phyloP scores from a whole-genome alignment of 768 basidiomycete species.

The Infundibulicybe gibba region DNA sequence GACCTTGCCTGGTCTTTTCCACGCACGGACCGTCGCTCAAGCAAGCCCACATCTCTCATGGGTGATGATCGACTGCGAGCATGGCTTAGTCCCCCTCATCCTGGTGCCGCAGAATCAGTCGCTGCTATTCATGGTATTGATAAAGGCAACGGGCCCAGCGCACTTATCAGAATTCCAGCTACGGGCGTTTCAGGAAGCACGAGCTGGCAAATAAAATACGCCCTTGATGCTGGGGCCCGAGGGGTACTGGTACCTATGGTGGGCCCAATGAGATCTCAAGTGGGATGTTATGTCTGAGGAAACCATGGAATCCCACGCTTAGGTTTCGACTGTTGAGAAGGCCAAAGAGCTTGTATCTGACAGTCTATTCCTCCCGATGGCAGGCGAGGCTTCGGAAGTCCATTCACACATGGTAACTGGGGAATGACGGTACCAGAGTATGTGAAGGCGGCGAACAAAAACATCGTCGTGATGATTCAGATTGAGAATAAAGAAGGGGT shows the following conservation, averaged over 20 bases:
- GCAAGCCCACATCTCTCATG: slow-evolving; percentile 56
- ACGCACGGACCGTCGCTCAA: slow-evolving; percentile 55
- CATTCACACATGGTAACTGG: slow-evolving; percentile 60
- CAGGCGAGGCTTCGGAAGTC: slow-evolving; percentile 61
- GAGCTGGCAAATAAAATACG: slow-evolving; percentile 71
- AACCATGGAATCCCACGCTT: not conserved
- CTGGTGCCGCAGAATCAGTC: slow-evolving; percentile 53
- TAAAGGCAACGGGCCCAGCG: slow-evolving; percentile 41
- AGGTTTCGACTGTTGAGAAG: slow-evolving; percentile 57
- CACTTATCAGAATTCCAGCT: slow-evolving; percentile 60
- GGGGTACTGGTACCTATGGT: slow-evolving; percentile 72
- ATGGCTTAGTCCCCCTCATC: slow-evolving; percentile 54
- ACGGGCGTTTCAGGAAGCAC: slow-evolving; percentile 54
- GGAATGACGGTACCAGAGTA: slow-evolving; percentile 49
- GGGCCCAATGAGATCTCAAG: slow-evolving; percentile 3
- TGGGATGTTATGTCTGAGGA: too few relatives aligned
- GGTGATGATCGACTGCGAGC: slow-evolving; percentile 68
- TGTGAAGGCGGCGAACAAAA: slow-evolving; percentile 49
- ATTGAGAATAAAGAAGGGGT: slow-evolving; percentile 59
- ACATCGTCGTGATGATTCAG: slow-evolving; percentile 57
- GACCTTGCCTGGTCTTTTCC: slow-evolving; percentile 53
- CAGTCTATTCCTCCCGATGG: slow-evolving; percentile 61
- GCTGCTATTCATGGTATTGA: slow-evolving; percentile 48
- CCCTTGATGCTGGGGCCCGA: slow-evolving; percentile 62
- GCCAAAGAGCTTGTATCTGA: slow-evolving; percentile 55